Evolutionary conservation across 371 early-diverging fungal species (phyloP), one percentile per base, ranked within the genome.

Genomic region (Dinochytrium kinnereticum): DNA sequence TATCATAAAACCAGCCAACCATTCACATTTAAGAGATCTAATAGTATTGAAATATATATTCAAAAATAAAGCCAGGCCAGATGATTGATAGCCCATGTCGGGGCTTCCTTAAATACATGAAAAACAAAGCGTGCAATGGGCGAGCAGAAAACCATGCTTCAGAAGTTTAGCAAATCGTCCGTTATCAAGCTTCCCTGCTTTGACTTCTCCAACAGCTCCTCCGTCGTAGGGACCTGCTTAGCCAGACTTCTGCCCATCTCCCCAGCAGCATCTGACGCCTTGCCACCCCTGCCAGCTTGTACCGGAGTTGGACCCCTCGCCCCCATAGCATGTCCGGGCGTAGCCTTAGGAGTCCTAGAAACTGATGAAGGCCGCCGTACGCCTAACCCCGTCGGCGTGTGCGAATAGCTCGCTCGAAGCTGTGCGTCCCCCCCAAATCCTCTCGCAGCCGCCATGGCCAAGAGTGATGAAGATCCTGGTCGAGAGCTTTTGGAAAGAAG

Each of bases 121-220:
- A n/a, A n/a, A n/a, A n/a, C n/a, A n/a, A n/a, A n/a, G n/a, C n/a
- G n/a, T 24, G 57, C 7, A 55, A 55, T 55, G 30, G 7, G 24
- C 30, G 3, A 61, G 36, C 3, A 33, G 34, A 61, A 13, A 31
- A 10, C 10, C 30, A 61, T 24, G 55, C 10, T 26, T 53, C 13
- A 77, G 33, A 77, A 73, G 53, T 77, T 64, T 17, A 77, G 64
- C 49, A 77, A 61, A 49, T 77, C 69, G 53, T 77, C 77, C 13
- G 77, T 77, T 26, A 77, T 77, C 1, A 57, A 24, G 15, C n/a
- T 28, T 34, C 19, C 34, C 51, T 44, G 26, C 61, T 75, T n/a
- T 37, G 65, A 19, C 33, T 24, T 69, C 24, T 33, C 55, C 17
- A 40, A 38, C 19, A 57, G 36, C n/a, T 36, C 53, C 59, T 36